Percentiles rank a stretch among this genome's conserved stretches.
Evolutionary conservation across 176 grass and related monocot species (phyloP).

Genomic region (Carex myosuroides): DNA sequence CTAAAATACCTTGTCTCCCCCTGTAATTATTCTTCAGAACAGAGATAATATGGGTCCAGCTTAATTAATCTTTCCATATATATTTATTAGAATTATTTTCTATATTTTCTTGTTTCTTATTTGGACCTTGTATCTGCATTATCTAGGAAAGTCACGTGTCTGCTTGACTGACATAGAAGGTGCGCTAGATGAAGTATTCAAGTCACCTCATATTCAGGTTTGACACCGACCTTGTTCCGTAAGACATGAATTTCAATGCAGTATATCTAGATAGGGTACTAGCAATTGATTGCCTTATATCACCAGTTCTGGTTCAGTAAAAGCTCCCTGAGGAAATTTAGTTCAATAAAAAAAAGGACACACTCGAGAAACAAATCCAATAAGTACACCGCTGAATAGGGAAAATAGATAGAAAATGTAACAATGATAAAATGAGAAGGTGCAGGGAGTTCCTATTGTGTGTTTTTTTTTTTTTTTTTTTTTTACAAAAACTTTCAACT

Average conservation of each 20-base stretch:
- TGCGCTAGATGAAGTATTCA: constrained; percentile 91
- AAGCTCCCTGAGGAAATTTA: neutral
- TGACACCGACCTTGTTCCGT: constrained; percentile 24
- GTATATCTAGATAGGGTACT: neutral
- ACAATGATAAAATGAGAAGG: neutral
- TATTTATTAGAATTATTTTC: constrained; percentile 3
- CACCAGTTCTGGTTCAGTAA: neutral
- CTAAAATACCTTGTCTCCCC: constrained; percentile 30
- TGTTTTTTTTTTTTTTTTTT: neutral
- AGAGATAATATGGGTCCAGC: neutral
- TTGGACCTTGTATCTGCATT: constrained; percentile 18
- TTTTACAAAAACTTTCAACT: neutral
- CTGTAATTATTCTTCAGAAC: neutral
- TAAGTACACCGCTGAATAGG: neutral
- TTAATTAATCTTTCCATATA: constrained; percentile 7
- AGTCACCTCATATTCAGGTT: constrained; percentile 97
- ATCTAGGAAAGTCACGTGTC: constrained; percentile 55
- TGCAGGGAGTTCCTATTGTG: neutral
- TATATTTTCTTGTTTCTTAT: constrained; percentile 12
- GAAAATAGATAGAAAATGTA: constrained; percentile 8
- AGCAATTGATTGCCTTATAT: neutral
- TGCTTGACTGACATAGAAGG: constrained; percentile 81
- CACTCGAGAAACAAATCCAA: neutral
- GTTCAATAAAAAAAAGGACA: neutral
- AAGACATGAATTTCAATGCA: neutral